Conservation (phyloP, 2,329 filamentous ascomycete genomes). For the Aspergillus sp. region DNA sequence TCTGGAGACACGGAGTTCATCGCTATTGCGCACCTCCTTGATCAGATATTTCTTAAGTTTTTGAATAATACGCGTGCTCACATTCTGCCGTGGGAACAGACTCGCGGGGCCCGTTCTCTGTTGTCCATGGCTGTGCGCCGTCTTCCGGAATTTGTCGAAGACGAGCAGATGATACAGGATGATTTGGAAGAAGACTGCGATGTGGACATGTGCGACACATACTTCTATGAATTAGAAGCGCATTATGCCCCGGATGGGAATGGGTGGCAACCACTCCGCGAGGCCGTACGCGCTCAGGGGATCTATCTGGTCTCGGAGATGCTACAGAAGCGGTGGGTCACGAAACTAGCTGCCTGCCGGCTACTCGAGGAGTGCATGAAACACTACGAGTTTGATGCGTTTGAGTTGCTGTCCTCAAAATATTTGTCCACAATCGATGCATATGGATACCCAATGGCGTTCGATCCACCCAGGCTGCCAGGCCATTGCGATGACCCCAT, state of each 20-base stretch:
- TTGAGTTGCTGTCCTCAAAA: slow-evolving; percentile 24
- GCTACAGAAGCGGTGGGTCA: slow-evolving; percentile 28
- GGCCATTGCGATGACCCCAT: slow-evolving; percentile 18
- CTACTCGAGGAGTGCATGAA: slow-evolving; percentile 25
- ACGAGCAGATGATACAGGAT: slow-evolving; percentile 28
- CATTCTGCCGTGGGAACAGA: slow-evolving; percentile 1
- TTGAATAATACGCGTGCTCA: slow-evolving; percentile 22
- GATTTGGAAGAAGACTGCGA: slow-evolving; percentile 23
- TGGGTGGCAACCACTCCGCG: slow-evolving; percentile 33
- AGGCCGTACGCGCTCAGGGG: slow-evolving; percentile 33
- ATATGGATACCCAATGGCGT: slow-evolving; percentile 20
- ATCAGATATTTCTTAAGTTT: slow-evolving; percentile 28
- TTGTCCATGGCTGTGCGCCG: slow-evolving; percentile 27
- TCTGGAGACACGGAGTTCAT: slow-evolving; percentile 24
- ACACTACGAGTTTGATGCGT: slow-evolving; percentile 26
- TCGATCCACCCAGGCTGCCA: slow-evolving; percentile 13
- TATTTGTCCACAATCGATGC: slow-evolving; percentile 18
- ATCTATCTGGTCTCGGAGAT: slow-evolving; percentile 29
- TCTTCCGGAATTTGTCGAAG: slow-evolving; percentile 30
- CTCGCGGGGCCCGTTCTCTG: slow-evolving; percentile 25
- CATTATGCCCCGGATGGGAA: slow-evolving; percentile 25
- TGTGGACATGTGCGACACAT: slow-evolving; percentile 32
- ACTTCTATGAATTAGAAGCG: slow-evolving; percentile 34
- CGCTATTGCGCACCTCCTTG: slow-evolving; percentile 26
- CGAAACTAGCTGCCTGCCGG: slow-evolving; percentile 20